Evolutionary conservation across 257 asterid species (phyloP).

Genomic region (Euphrasia confusa): DNA sequence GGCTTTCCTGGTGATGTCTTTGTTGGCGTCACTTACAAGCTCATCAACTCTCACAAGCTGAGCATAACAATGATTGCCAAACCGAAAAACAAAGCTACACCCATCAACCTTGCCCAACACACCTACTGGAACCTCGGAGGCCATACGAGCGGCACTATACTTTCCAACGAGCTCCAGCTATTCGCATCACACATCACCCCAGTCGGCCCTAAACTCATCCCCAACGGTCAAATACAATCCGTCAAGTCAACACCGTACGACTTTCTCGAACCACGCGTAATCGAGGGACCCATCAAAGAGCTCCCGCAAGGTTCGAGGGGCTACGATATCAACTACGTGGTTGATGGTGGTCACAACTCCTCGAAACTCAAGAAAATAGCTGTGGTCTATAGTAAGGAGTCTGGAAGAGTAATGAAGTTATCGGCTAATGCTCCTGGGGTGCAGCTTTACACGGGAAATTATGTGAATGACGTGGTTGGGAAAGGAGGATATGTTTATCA

Average conservation of each 20-base stretch:
- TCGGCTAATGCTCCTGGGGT: slow-evolving; percentile 53
- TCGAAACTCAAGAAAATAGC: slow-evolving; percentile 43
- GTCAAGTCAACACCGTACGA: slow-evolving; percentile 66
- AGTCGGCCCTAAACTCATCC: slow-evolving; percentile 45
- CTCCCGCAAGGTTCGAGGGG: slow-evolving; percentile 51
- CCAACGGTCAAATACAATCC: slow-evolving; percentile 41
- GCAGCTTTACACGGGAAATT: slow-evolving; percentile 63
- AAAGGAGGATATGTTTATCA: slow-evolving; percentile 55
- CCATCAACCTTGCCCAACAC: slow-evolving; percentile 77
- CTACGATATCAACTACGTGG: slow-evolving; percentile 66
- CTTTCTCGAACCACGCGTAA: slow-evolving; percentile 39
- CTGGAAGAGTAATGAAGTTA: slow-evolving; percentile 64
- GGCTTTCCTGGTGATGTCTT: slow-evolving; percentile 77
- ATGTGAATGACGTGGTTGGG: slow-evolving; percentile 37
- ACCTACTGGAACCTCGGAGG: slow-evolving; percentile 80
- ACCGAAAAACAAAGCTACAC: slow-evolving; percentile 65
- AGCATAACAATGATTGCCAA: slow-evolving; percentile 55
- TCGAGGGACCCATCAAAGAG: slow-evolving; percentile 40
- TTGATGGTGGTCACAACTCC: slow-evolving; percentile 36
- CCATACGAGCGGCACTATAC: slow-evolving; percentile 59
- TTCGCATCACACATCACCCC: slow-evolving; percentile 63
- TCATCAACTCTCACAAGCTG: slow-evolving; percentile 39
- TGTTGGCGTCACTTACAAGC: slow-evolving; percentile 43
- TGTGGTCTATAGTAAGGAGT: slow-evolving; percentile 35
- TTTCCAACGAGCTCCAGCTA: slow-evolving; percentile 54